phyloP scores from a whole-genome alignment of 1,284 basidiomycete genomes.

The Agaricales sp. region DNA sequence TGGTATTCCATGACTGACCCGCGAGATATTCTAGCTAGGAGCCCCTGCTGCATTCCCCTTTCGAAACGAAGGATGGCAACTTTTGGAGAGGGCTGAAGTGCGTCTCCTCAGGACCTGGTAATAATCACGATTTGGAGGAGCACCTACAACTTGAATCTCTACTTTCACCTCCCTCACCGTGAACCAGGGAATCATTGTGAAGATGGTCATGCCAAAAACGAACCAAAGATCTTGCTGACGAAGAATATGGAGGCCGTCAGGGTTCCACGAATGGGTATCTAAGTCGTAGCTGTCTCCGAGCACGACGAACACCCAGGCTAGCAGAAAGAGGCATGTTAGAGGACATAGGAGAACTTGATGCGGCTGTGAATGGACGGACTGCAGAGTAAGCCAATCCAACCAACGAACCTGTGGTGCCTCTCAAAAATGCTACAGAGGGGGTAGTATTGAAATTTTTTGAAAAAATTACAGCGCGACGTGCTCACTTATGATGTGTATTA shows the following conservation, averaged over 20 bases:
- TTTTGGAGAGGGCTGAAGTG: slow-evolving; percentile 23
- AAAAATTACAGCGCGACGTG: slow-evolving; percentile 6
- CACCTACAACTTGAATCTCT: slow-evolving; percentile 61
- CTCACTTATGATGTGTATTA: slow-evolving; percentile 60
- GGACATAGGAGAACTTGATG: slow-evolving; percentile 14
- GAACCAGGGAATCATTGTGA: slow-evolving; percentile 67
- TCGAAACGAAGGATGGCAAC: slow-evolving; percentile 57
- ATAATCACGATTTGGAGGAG: neutral
- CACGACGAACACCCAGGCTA: slow-evolving; percentile 58
- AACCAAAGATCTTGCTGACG: slow-evolving; percentile 75
- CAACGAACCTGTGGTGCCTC: slow-evolving; percentile 58
- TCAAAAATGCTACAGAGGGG: slow-evolving; percentile 44
- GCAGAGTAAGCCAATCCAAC: slow-evolving; percentile 52
- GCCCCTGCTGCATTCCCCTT: slow-evolving; percentile 64
- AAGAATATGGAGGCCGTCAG: slow-evolving; percentile 42
- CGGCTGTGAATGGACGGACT: slow-evolving; percentile 25
- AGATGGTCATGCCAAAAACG: slow-evolving; percentile 57
- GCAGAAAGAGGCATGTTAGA: slow-evolving; percentile 2
- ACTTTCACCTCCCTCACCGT: slow-evolving; percentile 64
- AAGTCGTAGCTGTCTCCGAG: slow-evolving; percentile 56
- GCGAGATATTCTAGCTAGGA: slow-evolving; percentile 56
- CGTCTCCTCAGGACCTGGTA: slow-evolving; percentile 1
- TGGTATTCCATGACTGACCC: slow-evolving; percentile 60
- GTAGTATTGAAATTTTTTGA: slow-evolving; percentile 5
- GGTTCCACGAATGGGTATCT: slow-evolving; percentile 46